These are phyloP conservation scores for Cryptococcus sp. DNA, from an alignment of 1,284 basidiomycete species.

Conservation along the genomic window DNA sequence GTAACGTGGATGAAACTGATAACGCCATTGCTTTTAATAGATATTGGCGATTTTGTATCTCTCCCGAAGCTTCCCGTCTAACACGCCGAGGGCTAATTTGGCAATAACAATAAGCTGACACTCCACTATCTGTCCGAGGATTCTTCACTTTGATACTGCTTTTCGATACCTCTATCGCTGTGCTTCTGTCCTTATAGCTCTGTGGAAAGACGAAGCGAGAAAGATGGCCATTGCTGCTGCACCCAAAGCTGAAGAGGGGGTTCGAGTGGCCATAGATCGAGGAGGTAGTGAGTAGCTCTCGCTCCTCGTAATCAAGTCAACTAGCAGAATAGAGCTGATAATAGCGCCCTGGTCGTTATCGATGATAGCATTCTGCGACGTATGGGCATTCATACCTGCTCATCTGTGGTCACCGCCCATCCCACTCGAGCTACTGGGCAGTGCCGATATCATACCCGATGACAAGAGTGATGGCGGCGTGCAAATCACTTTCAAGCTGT, in stretches of 20 bases:
- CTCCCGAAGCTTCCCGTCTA: too few relatives aligned
- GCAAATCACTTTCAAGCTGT: slow-evolving; percentile 52
- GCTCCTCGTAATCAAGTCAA: background rate
- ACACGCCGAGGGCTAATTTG: too few relatives aligned
- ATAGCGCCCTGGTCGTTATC: background rate
- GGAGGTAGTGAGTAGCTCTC: slow-evolving; percentile 26
- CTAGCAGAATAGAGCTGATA: background rate
- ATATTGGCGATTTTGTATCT: too few relatives aligned
- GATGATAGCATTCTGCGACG: slow-evolving; percentile 27
- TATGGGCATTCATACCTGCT: slow-evolving; percentile 29
- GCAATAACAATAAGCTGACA: too few relatives aligned
- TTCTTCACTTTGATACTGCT: too few relatives aligned
- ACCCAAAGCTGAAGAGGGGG: slow-evolving; percentile 6
- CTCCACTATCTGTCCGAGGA: too few relatives aligned
- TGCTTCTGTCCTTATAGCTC: too few relatives aligned
- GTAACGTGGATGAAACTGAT: too few relatives aligned
- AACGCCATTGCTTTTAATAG: too few relatives aligned
- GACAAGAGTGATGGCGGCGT: slow-evolving; percentile 15
- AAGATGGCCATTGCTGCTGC: too few relatives aligned
- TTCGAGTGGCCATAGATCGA: slow-evolving; percentile 31
- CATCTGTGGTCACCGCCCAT: slow-evolving; percentile 16
- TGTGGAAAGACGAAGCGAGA: too few relatives aligned
- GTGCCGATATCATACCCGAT: slow-evolving; percentile 24
- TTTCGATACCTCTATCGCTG: too few relatives aligned
- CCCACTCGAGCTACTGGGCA: slow-evolving; percentile 21